Percentiles rank a stretch among this genome's conserved stretches.
Evolutionary conservation across 129 eudicot species (phyloP).

Genomic region (Centella asiatica): DNA sequence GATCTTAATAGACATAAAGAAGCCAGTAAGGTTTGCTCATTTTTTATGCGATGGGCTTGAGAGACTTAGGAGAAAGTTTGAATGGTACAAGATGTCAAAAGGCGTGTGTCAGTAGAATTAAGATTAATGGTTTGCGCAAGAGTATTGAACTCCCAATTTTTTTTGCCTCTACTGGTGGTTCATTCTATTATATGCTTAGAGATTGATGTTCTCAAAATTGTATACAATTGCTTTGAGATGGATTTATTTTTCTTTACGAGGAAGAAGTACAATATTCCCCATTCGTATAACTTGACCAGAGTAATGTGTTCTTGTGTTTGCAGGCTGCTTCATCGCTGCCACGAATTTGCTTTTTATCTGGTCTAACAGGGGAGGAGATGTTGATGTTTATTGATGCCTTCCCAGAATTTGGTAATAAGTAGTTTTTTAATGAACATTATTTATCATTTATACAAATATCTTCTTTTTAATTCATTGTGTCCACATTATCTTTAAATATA

Average conservation of each 20-base stretch:
- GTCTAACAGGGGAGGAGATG: slow-evolving; percentile 97
- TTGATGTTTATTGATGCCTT: slow-evolving; percentile 94
- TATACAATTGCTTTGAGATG: background rate
- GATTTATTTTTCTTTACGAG: background rate
- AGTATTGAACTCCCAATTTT: too few relatives aligned
- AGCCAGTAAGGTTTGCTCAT: too few relatives aligned
- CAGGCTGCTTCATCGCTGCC: slow-evolving; percentile 74
- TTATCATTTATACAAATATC: too few relatives aligned
- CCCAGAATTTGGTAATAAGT: slow-evolving; percentile 65
- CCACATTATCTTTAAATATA: background rate
- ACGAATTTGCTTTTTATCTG: slow-evolving; percentile 82
- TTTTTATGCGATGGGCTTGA: too few relatives aligned
- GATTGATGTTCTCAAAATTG: background rate
- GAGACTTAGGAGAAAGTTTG: too few relatives aligned
- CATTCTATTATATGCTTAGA: background rate
- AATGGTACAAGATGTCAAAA: too few relatives aligned
- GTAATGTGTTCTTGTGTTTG: slow-evolving; percentile 9
- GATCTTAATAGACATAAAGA: too few relatives aligned
- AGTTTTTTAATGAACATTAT: too few relatives aligned
- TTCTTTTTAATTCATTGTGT: background rate
- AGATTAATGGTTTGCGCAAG: too few relatives aligned
- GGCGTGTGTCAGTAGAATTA: too few relatives aligned
- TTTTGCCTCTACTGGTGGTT: too few relatives aligned
- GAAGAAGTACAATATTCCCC: background rate
- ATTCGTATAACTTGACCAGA: background rate